A percentile compares a stretch with the other conserved stretches of the same genome.
These are phyloP conservation scores for Acacia acuminata DNA, from an alignment of 306 rosid species.

Conservation along the genomic window DNA sequence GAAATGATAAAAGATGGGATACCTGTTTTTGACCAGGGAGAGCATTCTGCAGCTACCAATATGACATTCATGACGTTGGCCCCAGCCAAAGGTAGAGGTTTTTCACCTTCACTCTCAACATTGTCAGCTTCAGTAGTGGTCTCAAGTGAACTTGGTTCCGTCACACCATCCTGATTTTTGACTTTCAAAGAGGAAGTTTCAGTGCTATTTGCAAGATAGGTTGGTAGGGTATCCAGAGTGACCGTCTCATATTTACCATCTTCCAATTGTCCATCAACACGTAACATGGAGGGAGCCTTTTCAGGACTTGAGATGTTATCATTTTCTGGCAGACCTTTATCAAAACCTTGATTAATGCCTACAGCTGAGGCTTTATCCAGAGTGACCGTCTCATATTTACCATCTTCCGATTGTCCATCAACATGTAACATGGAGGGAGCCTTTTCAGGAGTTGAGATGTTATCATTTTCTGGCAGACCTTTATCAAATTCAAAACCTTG, in stretches of 20 bases:
- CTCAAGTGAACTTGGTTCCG: conserved; percentile 35
- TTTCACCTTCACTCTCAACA: conserved; percentile 37
- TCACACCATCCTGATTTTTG: conserved; percentile 30
- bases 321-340: conserved; percentile 39
- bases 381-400: conserved; percentile 31
- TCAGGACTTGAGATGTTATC: conserved; percentile 33
- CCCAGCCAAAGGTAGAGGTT: conserved; percentile 85
- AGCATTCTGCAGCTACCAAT: conserved; percentile 86
- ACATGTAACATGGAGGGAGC: conserved; percentile 29
- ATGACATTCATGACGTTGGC: conserved; percentile 83
- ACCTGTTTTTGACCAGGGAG: conserved; percentile 97
- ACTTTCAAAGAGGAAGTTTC: conserved; percentile 26
- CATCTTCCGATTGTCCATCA: conserved; percentile 29
- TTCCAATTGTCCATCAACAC: conserved; percentile 33
- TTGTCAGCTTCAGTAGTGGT: conserved; percentile 29
- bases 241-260: conserved; percentile 32
- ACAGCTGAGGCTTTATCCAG: conserved; percentile 27
- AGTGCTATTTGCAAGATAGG: conserved; percentile 31
- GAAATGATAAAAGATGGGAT: conserved; percentile 25
- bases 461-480: conserved; percentile 38
- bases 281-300: conserved; percentile 27
- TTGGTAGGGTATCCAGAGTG: conserved; percentile 38
- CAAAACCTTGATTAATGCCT: conserved; percentile 28
- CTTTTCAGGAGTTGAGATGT: conserved; percentile 32
- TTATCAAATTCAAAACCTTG: conserved; percentile 29